These are phyloP conservation scores for Dalbergia cultrata DNA, from an alignment of 306 rosid species.

Conservation along the genomic window DNA sequence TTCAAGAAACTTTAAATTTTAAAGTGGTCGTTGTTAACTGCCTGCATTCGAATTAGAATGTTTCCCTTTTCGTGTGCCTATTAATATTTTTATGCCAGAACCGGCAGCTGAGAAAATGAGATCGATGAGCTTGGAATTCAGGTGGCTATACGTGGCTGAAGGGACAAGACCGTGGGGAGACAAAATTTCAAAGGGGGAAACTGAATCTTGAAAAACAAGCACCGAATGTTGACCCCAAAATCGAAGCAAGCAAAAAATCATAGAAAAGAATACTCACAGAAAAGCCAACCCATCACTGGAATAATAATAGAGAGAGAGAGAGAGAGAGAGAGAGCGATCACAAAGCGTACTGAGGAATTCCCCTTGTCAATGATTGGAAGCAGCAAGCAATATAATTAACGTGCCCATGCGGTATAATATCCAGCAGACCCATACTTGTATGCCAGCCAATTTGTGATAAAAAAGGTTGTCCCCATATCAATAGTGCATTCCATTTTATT, in stretches of 20 bases:
- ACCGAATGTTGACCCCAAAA: conserved; percentile 20
- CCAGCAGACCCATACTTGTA: neutral
- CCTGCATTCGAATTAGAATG: no score
- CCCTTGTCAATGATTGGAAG: conserved; percentile 40
- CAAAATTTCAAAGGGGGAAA: conserved; percentile 31
- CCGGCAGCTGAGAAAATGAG: no score
- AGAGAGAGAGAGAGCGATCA: conserved; percentile 3
- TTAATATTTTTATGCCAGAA: no score
- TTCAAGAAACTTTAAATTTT: no score
- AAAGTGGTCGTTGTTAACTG: no score
- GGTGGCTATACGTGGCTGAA: conserved; percentile 22
- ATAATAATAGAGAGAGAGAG: neutral
- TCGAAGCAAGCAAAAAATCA: conserved; percentile 1
- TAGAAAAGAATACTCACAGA: neutral
- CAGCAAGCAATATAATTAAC: neutral
- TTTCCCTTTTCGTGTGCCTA: no score
- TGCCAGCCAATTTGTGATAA: conserved; percentile 3
- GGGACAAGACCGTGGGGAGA: conserved; percentile 21
- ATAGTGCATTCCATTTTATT: conserved; percentile 42
- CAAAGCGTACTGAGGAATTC: neutral
- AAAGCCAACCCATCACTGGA: conserved; percentile 13
- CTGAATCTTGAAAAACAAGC: neutral
- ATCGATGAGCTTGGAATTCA: neutral
- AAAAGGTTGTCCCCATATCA: conserved; percentile 23
- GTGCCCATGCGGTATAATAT: conserved; percentile 27